phyloP scores from a whole-genome alignment of 73 alveolate genomes.

The Tetrahymena elliotti region DNA sequence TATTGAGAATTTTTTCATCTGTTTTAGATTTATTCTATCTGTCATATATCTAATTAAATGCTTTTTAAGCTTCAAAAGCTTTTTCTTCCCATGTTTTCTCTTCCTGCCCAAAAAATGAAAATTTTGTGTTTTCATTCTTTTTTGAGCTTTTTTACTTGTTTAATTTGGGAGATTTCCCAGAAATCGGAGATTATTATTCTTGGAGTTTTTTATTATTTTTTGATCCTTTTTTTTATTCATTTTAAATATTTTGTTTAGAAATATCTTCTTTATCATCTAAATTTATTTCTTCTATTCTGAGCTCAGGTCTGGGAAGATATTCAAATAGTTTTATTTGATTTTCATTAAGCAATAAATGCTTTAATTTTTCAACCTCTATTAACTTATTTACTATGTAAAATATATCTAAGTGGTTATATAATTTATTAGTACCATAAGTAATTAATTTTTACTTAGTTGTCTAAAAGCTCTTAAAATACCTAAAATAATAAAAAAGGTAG shows the following conservation, averaged over 20 bases:
- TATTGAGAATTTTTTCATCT: neutral
- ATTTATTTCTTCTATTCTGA: neutral
- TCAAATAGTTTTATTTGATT: neutral
- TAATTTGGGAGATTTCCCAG: neutral
- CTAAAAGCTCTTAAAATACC: neutral
- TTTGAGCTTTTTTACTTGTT: too few species aligned
- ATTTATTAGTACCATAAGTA: neutral
- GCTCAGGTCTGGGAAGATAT: neutral
- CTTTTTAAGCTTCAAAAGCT: neutral
- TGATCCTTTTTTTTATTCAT: neutral
- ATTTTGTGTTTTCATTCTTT: neutral
- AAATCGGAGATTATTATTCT: neutral
- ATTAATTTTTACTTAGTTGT: neutral
- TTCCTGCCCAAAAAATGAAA: neutral
- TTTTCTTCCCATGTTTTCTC: neutral
- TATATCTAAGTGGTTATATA: neutral
- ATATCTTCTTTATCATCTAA: neutral
- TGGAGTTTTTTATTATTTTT: too few species aligned
- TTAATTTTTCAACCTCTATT: neutral
- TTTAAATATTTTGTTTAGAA: neutral
- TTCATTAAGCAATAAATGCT: neutral
- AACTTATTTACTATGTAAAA: neutral
- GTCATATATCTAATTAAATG: neutral
- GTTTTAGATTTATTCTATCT: neutral
- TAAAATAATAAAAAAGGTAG: neutral